Evolutionary conservation across 2,329 filamentous ascomycete genomes (phyloP), one percentile per base, ranked within the genome.

Genomic region (Monilinia aucupariae): DNA sequence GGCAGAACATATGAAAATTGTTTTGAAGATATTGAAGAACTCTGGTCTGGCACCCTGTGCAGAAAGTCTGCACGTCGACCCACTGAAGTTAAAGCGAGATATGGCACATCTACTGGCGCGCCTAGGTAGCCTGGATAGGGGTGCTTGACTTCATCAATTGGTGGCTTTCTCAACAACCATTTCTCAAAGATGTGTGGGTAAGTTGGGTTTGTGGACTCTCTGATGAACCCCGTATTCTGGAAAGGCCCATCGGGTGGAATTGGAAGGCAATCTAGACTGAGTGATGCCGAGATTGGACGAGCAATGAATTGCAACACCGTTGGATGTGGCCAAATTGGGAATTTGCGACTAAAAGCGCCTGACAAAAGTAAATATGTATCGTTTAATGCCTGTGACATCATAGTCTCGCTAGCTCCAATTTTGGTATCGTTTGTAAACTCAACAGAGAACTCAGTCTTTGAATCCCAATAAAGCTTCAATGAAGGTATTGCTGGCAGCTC

Each of bases 11-110:
- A 70, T 0, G 70, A 68, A 68, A 79, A 82, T 41, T 68, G 76
- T 62, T 79, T 66, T 5, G 67, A 66, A 12, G 54, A 37, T 17
- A 17, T 8, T 17, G 37, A 53, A 22, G 39, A 45, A 5, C 52
- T 59, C n/a, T 50, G 17, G 6, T 17, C 17, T 27, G 30, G 8
- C 4, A 70, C 45, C 51, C 64, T 64, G 65, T 86, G 84, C 6
- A 90, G 77, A 55, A 87, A 85, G 68, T 89, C 85, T 3, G 77
- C 76, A 50, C 84, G 79, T 62, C 79, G 81, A 0, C 84, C 80
- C 72, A 83, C 83, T 49, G 73, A 78, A 22, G 68, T 73, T 0
- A 85, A 69, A 2, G 75, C 74, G 2, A 87, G 64, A 68, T 85
- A 84, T 0, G 80, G 76, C 0, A 72, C 74, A n/a, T 84, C 74